Evolutionary conservation across 257 asterid species (phyloP).

Genomic region (Hygrophila difformis): DNA sequence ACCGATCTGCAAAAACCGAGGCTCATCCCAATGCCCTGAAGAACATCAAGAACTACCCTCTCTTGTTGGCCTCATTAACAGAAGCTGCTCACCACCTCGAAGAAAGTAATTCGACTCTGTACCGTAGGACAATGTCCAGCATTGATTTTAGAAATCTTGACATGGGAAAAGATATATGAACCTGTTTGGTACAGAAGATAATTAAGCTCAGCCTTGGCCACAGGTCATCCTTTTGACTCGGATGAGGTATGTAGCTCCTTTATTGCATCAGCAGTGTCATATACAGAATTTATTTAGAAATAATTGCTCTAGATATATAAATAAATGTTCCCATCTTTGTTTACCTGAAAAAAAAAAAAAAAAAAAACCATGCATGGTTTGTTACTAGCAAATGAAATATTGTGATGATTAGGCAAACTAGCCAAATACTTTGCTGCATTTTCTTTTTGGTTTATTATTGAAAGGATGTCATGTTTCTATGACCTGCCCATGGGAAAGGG

Average conservation of each 20-base stretch:
- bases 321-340: too few relatives aligned
- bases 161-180: constrained; percentile 54
- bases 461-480: too few relatives aligned
- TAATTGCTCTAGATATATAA: too few relatives aligned
- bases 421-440: too few relatives aligned
- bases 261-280: too few relatives aligned
- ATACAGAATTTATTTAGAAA: too few relatives aligned
- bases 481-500: too few relatives aligned
- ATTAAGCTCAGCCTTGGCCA: background rate
- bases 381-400: too few relatives aligned
- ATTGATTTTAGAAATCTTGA: constrained; percentile 57
- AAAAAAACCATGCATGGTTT: too few relatives aligned
- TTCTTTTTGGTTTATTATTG: too few relatives aligned
- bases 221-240: background rate
- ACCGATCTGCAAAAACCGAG: constrained; percentile 57
- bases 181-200: constrained; percentile 45
- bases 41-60: constrained; percentile 78
- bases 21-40: constrained; percentile 86
- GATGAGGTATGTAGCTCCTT: background rate
- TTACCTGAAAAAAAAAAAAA: too few relatives aligned
- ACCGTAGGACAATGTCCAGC: constrained; percentile 49
- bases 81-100: constrained; percentile 63
- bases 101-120: constrained; percentile 50
- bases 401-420: too few relatives aligned
- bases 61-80: constrained; percentile 65